These are phyloP conservation scores for Phaffomyces opuntiae DNA, from an alignment of 805 yeast genomes.

Conservation along the genomic window DNA sequence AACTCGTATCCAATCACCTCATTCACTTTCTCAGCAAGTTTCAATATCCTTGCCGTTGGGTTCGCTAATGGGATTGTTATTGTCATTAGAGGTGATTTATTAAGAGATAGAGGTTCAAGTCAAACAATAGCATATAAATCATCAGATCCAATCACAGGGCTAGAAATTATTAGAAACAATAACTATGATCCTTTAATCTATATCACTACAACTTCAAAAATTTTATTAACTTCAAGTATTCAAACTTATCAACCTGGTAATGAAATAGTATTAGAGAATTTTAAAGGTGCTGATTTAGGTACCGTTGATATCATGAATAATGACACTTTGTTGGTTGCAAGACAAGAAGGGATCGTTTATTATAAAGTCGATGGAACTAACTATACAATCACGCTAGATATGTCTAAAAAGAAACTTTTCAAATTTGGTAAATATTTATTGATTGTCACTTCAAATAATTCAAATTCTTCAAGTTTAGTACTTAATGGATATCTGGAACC, in stretches of 20 bases:
- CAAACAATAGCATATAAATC: constrained; percentile 71
- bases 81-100: constrained; percentile 77
- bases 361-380: constrained; percentile 52
- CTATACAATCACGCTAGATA: constrained; percentile 47
- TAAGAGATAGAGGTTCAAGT: constrained; percentile 84
- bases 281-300: constrained; percentile 40
- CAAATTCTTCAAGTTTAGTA: constrained; percentile 26
- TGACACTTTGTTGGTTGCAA: constrained; percentile 56
- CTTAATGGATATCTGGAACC: constrained; percentile 31
- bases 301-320: constrained; percentile 33
- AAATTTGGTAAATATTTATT: constrained; percentile 51
- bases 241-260: constrained; percentile 74
- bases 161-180: constrained; percentile 43
- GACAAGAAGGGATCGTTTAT: constrained; percentile 54
- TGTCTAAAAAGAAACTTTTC: constrained; percentile 46
- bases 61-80: constrained; percentile 80
- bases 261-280: constrained; percentile 35
- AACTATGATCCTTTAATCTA: constrained; percentile 47
- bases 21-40: constrained; percentile 44
- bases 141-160: constrained; percentile 74
- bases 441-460: constrained; percentile 44
- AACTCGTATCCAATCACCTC: constrained; percentile 77
- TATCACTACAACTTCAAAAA: constrained; percentile 67
- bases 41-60: constrained; percentile 67
- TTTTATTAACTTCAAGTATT: constrained; percentile 65